Evolutionary conservation across 2,329 filamentous ascomycete species (phyloP), one percentile per base, ranked within the genome.

Genomic region (Shiraia bambusicola): DNA sequence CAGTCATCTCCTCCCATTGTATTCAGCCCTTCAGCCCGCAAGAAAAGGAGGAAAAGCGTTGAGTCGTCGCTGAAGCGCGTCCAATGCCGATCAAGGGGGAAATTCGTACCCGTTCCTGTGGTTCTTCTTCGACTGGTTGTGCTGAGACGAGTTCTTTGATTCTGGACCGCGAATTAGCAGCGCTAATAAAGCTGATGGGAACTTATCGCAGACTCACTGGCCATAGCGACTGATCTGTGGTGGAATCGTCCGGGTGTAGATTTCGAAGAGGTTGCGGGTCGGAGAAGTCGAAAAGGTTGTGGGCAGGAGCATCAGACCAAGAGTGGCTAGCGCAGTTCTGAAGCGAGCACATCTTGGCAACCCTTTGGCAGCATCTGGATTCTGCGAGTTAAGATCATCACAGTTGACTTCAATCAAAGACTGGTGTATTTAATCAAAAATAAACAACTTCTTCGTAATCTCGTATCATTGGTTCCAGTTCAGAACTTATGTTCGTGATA

Each of bases 71-170:
- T 45, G 30, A 44, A 37, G 54, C 40, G 48, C 44, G 49, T 41
- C 43, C 45, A 42, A 29, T 35, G 37, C 36, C 15, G 24, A 8
- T 33, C 34, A 13, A 17, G 16, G 25, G 36, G 47, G 47, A 49
- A 38, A 43, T 40, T 79, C 86, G 69, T 86, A 96, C 92, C 93
- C 93, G 83, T 98, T 98, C 74, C 87, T 86, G 86, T 98, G 93
- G 79, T 90, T 91, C 88, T 98, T 98, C 82, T 87, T 87, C 76
- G 83, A 84, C 85, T 93, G 87, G 80, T 96, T 96, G 81, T 96
- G 90, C 83, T 97, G 92, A 71, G 92, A 96, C 80, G 89, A 94
- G 86, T 97, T 97, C 90, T 97, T 97, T 70, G 93, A 97, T 84
- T 97, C 91, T 96, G 73, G 45, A 47, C 39, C 29, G 13, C 28